A percentile compares a stretch with the other conserved stretches of the same genome.
phyloP scores from a whole-genome alignment of 139 green algal genomes.

The Nannochloris sp. region DNA sequence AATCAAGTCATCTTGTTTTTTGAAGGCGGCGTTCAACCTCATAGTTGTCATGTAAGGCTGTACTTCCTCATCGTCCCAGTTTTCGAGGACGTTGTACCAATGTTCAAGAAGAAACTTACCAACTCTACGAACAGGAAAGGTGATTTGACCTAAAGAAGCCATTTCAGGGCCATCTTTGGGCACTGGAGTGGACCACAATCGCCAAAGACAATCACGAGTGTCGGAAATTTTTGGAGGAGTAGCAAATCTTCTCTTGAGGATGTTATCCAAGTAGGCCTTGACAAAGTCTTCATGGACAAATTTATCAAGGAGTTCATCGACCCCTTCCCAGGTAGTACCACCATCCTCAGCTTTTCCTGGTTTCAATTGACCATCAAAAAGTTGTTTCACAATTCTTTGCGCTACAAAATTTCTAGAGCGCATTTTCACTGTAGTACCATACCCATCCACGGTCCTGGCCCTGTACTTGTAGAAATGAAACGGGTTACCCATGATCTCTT shows the following conservation, averaged over 20 bases:
- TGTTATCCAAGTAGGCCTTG: not conserved
- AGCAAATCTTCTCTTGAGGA: not conserved
- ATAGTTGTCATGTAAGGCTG: too few relatives aligned
- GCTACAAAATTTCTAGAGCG: not conserved
- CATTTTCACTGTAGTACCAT: not conserved
- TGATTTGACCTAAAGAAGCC: not conserved
- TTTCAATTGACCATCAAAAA: not conserved
- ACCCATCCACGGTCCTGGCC: not conserved
- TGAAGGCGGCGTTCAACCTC: too few relatives aligned
- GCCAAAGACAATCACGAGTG: not conserved
- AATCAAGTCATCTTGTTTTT: too few relatives aligned
- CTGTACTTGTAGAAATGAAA: not conserved
- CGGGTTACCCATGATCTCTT: not conserved
- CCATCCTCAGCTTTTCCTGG: not conserved
- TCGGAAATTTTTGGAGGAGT: not conserved
- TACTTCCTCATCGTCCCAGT: too few relatives aligned
- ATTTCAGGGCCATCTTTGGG: not conserved
- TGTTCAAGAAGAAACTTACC: too few relatives aligned
- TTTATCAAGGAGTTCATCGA: not conserved
- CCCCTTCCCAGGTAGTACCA: conserved; percentile 1
- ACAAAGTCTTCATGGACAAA: not conserved
- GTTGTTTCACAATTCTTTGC: not conserved
- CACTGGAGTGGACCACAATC: not conserved
- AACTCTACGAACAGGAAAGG: too few relatives aligned
- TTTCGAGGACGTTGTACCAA: too few relatives aligned